phyloP scores from a whole-genome alignment of 441 rosid genomes.

The Gossypium armourianum region DNA sequence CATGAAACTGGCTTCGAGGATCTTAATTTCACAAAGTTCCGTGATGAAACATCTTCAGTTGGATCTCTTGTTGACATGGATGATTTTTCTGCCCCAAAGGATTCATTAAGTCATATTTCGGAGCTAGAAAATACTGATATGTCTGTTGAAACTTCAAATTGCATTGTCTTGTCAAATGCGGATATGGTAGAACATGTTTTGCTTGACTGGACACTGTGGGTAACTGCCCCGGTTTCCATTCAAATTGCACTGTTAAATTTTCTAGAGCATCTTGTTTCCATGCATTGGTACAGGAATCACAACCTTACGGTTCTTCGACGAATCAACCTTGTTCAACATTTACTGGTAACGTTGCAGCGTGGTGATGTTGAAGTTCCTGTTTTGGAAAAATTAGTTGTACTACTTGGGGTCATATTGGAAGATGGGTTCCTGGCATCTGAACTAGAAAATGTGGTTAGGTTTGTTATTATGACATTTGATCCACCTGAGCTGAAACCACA shows the following conservation, averaged over 20 bases:
- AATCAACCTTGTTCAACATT: slow-evolving; percentile 92
- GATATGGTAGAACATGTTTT: slow-evolving; percentile 99
- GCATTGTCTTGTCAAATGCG: slow-evolving; percentile 90
- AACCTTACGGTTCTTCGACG: slow-evolving; percentile 88
- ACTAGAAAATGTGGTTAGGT: slow-evolving; percentile 89
- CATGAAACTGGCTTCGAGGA: slow-evolving; percentile 76
- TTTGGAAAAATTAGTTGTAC: slow-evolving; percentile 87
- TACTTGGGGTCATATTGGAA: slow-evolving; percentile 96
- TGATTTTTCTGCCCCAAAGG: slow-evolving; percentile 81
- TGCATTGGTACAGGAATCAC: slow-evolving; percentile 99
- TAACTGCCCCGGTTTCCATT: slow-evolving; percentile 74
- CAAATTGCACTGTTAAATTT: slow-evolving; percentile 90
- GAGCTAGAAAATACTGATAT: slow-evolving; percentile 81
- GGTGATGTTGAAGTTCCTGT: slow-evolving; percentile 99
- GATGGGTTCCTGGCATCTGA: slow-evolving; percentile 94
- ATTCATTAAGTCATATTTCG: slow-evolving; percentile 86
- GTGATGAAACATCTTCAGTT: slow-evolving; percentile 70
- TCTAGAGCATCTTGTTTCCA: slow-evolving; percentile 96
- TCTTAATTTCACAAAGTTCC: slow-evolving; percentile 68
- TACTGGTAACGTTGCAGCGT: slow-evolving; percentile 88
- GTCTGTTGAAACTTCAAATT: slow-evolving; percentile 82
- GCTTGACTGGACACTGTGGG: slow-evolving; percentile 99
- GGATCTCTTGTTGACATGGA: slow-evolving; percentile 96
- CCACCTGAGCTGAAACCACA: slow-evolving; percentile 80
- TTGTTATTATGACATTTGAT: slow-evolving; percentile 96